Percentiles rank a stretch among this genome's conserved stretches.
Evolutionary conservation across 495 filamentous ascomycete species (phyloP).

Genomic region (Evansstolkia leycettana): DNA sequence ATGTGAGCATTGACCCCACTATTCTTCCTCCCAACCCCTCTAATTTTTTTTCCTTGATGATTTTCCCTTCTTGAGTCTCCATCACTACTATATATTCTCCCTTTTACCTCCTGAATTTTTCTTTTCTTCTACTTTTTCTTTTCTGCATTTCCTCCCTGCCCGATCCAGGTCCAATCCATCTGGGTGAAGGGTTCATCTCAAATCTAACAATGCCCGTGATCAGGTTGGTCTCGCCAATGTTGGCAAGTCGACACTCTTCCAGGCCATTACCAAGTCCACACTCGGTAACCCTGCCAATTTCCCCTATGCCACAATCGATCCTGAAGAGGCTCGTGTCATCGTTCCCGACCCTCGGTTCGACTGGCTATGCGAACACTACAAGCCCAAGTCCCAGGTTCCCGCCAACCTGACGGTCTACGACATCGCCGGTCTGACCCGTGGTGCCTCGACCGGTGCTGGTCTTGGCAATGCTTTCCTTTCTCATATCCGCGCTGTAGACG

Average conservation of each 20-base stretch:
- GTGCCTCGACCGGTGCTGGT: constrained; percentile 93
- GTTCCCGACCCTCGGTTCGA: constrained; percentile 94
- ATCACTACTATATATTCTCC: constrained; percentile 18
- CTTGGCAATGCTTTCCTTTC: constrained; percentile 97
- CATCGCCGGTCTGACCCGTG: constrained; percentile 93
- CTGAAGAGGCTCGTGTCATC: constrained; percentile 95
- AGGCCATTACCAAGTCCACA: constrained; percentile 95
- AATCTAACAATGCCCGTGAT: constrained; percentile 9
- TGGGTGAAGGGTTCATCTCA: constrained; percentile 4
- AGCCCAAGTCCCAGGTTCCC: constrained; percentile 89
- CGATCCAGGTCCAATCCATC: no score
- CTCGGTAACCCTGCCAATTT: constrained; percentile 99
- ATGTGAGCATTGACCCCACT: constrained; percentile 46
- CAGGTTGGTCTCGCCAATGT: constrained; percentile 98
- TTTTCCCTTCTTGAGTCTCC: constrained; percentile 17
- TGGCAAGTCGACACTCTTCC: constrained; percentile 98
- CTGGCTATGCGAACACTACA: constrained; percentile 92
- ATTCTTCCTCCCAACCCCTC: not conserved
- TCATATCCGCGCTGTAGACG: constrained; percentile 97
- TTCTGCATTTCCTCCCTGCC: constrained; percentile 7
- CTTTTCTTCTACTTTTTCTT: constrained; percentile 6
- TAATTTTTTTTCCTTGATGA: constrained; percentile 4
- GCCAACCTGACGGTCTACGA: constrained; percentile 98
- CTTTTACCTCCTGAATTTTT: constrained; percentile 7
- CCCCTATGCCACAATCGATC: constrained; percentile 97